Base-by-base conservation (phyloP, 2,329 filamentous ascomycete species). In the Cercospora nicotianae region DNA sequence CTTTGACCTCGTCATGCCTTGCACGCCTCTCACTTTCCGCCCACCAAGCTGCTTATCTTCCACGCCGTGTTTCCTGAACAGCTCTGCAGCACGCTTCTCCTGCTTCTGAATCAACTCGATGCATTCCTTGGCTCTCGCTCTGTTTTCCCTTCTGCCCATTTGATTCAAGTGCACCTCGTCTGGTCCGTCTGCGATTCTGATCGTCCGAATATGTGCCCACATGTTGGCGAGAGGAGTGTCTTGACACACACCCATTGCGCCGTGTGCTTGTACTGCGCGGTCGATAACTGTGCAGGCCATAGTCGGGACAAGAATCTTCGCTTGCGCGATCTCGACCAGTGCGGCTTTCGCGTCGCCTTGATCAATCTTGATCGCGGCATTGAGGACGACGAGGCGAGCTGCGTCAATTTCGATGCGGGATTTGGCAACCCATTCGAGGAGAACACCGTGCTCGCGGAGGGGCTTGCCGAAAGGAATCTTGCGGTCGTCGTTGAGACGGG, bases 351-450 rank as follows among this genome's bases (percentile, higher is more conserved):
- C 91, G 72, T 94, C 90, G 12, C 89, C 87, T 73, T 91, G 87
- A 81, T 99, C 95, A 83, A 98, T 97, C 82, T 92, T 93, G 80
- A 96, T 91, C 68, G 95, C 95, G 1, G 95, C 95, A 80, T 98
- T 97, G 70, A 97, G 88, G 5, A 98, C 94, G 42, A 96, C 82
- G 12, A 98, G 87, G 33, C 95, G 91, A 0, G 94, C 92, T 0
- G 94, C 89, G 79, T 98, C 94, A 76, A 98, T 97, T 77, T 98
- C 94, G 73, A 98, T 89, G 31, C 95, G 90, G 1, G 92, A 95
- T 77, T 89, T 91, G 55, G 95, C 95, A 31, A 97, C 92, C 87
- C 95, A 96, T 79, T 97, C 93, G 51, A 97, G 87, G 79, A 97
- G 94, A 36, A 97, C 92, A 74, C 94, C 94, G 81, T 98, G 95